Percentiles rank a stretch among this genome's conserved stretches.
phyloP scores from a whole-genome alignment of 768 basidiomycete species.

The Boletus sp. region DNA sequence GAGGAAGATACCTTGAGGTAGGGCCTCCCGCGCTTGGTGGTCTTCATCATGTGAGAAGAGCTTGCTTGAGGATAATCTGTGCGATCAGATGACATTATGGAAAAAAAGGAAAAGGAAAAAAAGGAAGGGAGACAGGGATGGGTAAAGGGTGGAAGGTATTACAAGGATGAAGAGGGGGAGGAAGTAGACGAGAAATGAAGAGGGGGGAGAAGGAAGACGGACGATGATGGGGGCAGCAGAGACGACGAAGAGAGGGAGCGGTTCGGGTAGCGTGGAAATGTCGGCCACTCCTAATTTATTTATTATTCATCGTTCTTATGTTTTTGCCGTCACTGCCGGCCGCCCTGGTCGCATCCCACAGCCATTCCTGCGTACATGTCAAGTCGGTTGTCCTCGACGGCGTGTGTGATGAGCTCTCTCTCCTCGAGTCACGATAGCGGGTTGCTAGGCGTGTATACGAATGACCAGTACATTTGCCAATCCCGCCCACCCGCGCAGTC shows the following conservation, averaged over 20 bases:
- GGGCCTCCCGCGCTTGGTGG: slow-evolving; percentile 90
- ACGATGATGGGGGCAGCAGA: slow-evolving; percentile 16
- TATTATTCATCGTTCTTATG: slow-evolving; percentile 26
- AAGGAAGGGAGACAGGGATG: slow-evolving; percentile 14
- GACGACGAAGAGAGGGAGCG: slow-evolving; percentile 12
- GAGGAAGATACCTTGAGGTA: slow-evolving; percentile 72
- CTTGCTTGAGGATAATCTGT: slow-evolving; percentile 44
- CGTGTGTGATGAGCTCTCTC: background rate
- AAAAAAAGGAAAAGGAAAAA: slow-evolving; percentile 6
- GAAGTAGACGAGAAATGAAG: slow-evolving; percentile 23
- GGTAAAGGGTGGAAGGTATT: slow-evolving; percentile 17
- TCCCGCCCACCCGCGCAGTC: background rate
- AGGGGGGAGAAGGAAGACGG: slow-evolving; percentile 30
- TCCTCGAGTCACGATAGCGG: background rate
- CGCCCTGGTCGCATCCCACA: slow-evolving; percentile 11
- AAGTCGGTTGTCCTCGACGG: background rate
- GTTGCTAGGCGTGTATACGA: background rate
- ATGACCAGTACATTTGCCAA: background rate
- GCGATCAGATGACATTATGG: slow-evolving; percentile 41
- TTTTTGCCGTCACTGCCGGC: slow-evolving; percentile 22
- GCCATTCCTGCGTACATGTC: slow-evolving; percentile 1
- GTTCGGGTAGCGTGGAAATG: slow-evolving; percentile 32
- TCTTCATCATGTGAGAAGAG: slow-evolving; percentile 98
- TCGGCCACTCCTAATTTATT: slow-evolving; percentile 21
- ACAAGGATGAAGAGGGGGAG: slow-evolving; percentile 22